Conservation (phyloP, 2,329 filamentous ascomycete genomes). For the Didymella lethalis region DNA sequence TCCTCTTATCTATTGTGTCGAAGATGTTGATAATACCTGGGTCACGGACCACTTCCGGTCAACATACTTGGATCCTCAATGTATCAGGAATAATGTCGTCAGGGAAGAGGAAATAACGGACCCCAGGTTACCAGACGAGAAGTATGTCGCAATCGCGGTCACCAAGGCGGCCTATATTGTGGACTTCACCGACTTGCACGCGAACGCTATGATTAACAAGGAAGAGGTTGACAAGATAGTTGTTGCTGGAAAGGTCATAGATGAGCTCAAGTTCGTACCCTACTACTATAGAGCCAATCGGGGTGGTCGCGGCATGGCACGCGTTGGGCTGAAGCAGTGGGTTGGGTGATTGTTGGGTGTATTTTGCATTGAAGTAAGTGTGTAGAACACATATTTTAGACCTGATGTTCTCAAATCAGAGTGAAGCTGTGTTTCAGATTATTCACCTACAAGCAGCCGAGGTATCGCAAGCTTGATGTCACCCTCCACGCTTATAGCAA, state of each 20-base stretch:
- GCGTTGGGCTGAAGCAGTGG: constrained; percentile 4
- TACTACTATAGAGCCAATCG: constrained; percentile 9
- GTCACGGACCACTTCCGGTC: constrained; percentile 59
- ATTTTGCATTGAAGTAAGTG: too few relatives aligned
- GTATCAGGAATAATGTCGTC: neutral
- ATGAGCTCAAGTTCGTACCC: constrained; percentile 4
- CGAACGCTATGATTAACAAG: neutral
- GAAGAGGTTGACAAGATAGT: neutral
- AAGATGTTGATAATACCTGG: constrained; percentile 66
- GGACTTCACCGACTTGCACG: neutral
- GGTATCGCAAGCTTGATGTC: constrained; percentile 27
- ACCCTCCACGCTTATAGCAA: constrained; percentile 27
- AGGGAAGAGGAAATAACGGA: neutral
- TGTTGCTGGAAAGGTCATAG: neutral
- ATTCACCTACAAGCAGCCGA: neutral
- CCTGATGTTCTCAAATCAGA: too few relatives aligned
- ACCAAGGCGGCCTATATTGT: neutral
- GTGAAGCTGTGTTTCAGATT: neutral
- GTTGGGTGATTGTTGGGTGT: neutral
- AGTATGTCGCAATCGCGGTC: neutral
- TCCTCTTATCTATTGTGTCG: constrained; percentile 67
- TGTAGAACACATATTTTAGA: too few relatives aligned
- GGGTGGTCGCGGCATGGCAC: constrained; percentile 4
- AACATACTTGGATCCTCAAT: neutral
- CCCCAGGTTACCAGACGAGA: neutral